These are phyloP conservation scores for Wickerhamomyces chambardii DNA, from an alignment of 805 yeast species.

Conservation along the genomic window DNA sequence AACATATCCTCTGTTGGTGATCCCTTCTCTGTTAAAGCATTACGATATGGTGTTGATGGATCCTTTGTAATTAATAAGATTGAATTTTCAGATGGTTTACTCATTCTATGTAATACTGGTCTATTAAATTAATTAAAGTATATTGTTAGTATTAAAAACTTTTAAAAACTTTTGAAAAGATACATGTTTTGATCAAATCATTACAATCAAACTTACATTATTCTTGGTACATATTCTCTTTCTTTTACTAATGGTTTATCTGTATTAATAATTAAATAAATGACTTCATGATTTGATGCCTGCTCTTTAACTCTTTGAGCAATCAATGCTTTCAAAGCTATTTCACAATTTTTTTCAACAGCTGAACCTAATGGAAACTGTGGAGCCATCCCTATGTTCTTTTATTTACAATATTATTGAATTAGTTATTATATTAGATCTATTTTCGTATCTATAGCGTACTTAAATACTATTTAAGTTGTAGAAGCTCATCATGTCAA, in stretches of 20 bases:
- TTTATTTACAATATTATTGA: too few species aligned
- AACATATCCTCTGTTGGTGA: conserved; percentile 54
- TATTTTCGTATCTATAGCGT: too few species aligned
- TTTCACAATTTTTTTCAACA: conserved; percentile 8
- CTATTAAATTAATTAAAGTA: conserved; percentile 4
- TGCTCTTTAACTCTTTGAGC: conserved; percentile 18
- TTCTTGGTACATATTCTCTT: conserved; percentile 45
- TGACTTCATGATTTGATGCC: conserved; percentile 2
- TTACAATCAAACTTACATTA: conserved; percentile 21
- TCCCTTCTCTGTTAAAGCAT: conserved; percentile 35
- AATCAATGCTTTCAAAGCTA: conserved; percentile 18
- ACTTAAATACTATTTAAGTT: too few species aligned
- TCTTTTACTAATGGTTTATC: conserved; percentile 31
- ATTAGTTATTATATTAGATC: too few species aligned
- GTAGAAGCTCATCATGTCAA: too few species aligned
- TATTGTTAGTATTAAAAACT: not conserved
- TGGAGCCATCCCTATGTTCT: too few species aligned
- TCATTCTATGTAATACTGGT: conserved; percentile 45
- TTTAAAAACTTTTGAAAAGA: too few species aligned
- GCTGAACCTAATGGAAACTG: conserved; percentile 5
- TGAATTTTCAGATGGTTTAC: conserved; percentile 36
- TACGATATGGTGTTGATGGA: conserved; percentile 51
- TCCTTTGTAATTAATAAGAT: conserved; percentile 66
- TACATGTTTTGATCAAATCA: not conserved
- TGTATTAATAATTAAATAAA: conserved; percentile 36